phyloP scores from a whole-genome alignment of 495 filamentous ascomycete genomes.

The Neurospora intermedia region DNA sequence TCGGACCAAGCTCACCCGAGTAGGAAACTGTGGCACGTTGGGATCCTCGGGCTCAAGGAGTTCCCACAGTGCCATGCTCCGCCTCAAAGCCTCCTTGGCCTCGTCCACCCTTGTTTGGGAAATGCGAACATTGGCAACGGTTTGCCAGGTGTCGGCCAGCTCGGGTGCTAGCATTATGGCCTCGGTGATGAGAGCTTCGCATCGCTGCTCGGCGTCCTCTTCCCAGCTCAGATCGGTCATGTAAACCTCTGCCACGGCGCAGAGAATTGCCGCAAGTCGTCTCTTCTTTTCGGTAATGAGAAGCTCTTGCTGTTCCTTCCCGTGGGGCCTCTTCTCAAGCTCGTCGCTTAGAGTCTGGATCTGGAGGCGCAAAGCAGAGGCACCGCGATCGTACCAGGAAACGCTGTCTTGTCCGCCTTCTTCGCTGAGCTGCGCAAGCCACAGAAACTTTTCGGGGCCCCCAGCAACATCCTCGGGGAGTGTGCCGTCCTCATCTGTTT shows the following conservation, averaged over 20 bases:
- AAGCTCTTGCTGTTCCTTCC: constrained; percentile 32
- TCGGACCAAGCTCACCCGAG: constrained; percentile 69
- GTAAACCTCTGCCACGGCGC: constrained; percentile 85
- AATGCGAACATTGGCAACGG: constrained; percentile 84
- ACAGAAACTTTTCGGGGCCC: constrained; percentile 90
- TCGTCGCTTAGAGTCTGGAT: constrained; percentile 42
- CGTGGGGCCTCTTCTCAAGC: constrained; percentile 19
- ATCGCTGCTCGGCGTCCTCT: constrained; percentile 72
- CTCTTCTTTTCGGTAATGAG: constrained; percentile 55
- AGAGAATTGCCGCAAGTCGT: constrained; percentile 77
- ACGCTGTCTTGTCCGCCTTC: constrained; percentile 78
- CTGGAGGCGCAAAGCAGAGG: constrained; percentile 52
- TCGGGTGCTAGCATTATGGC: constrained; percentile 67
- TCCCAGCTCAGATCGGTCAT: constrained; percentile 97
- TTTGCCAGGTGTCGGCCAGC: constrained; percentile 78
- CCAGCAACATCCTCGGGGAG: constrained; percentile 51
- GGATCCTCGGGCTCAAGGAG: constrained; percentile 54
- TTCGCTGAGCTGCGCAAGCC: constrained; percentile 86
- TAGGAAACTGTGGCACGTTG: constrained; percentile 69
- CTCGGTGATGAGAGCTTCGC: constrained; percentile 78
- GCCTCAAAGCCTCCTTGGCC: constrained; percentile 61
- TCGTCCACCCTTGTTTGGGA: constrained; percentile 71
- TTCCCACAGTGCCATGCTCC: constrained; percentile 71
- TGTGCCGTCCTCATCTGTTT: constrained; percentile 63
- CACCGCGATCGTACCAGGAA: constrained; percentile 77